Evolutionary conservation across 2,329 filamentous ascomycete genomes (phyloP), one percentile per base, ranked within the genome.

Genomic region (Xylaria sp.): DNA sequence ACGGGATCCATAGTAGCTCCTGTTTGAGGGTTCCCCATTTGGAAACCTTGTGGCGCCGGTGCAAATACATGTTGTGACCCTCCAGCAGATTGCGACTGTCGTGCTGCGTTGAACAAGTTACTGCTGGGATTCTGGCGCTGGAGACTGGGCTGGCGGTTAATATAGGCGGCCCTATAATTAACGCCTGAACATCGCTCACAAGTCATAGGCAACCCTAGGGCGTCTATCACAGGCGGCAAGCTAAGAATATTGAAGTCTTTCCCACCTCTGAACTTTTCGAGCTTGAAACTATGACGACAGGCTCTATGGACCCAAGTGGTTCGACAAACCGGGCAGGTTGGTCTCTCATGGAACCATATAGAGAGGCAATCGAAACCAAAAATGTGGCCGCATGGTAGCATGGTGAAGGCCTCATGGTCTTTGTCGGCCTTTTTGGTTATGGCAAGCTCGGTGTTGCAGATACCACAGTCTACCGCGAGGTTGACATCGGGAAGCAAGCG

Each of bases 341-440:
- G n/a, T 0, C 1, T 21, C 1, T 21, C 18, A 12, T 5, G 0
- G 3, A 68, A 40, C 67, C 67, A 69, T 1, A 18, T 1, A 0
- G 0, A 18, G 9, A 68, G n/a, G 23, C 69, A 71, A 12, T 16
- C 1, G 3, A 54, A 8, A 4, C 69, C 68, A n/a, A 68, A 71
- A 1, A 64, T 9, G 10, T 71, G 69, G 2, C 68, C 68, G n/a
- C 69, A 71, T 0, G 68, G 61, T 2, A 71, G 47, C 48, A 68
- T 29, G 1, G 65, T 6, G 9, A 65, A 70, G 1, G 25, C 1
- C 44, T 70, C 68, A 40, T 50, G 32, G 13, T 59, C 8, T 1
- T 13, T 1, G 27, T 64, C 65, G 5, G 10, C n/a, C 6, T 2
- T 8, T 3, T 27, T 16, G 1, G 40, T 63, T 35, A 71, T 57